Conservation (phyloP, 805 yeast species). For the Maudiozyma saulgeensis region DNA sequence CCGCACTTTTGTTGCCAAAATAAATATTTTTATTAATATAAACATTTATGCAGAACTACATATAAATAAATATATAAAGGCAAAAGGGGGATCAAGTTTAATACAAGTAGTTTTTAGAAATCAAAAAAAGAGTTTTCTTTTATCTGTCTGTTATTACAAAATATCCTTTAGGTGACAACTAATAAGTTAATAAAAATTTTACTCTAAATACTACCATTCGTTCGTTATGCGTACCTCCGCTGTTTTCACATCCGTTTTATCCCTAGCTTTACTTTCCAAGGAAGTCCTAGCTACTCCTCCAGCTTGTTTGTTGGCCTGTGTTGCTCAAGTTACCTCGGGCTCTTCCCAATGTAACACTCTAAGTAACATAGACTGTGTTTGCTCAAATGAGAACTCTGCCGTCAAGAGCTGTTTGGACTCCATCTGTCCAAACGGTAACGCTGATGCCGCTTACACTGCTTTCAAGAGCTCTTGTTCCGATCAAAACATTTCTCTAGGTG, state of each 20-base stretch:
- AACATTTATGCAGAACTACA: background rate
- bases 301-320: constrained; percentile 87
- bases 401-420: constrained; percentile 54
- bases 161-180: background rate
- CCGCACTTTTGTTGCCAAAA: background rate
- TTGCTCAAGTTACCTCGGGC: constrained; percentile 51
- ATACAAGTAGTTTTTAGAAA: background rate
- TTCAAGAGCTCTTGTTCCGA: constrained; percentile 47
- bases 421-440: constrained; percentile 58
- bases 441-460: constrained; percentile 48
- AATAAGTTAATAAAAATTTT: background rate
- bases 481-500: constrained; percentile 32
- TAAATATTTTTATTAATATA: background rate
- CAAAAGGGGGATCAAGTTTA: background rate
- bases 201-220: background rate
- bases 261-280: constrained; percentile 20
- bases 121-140: background rate
- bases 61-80: background rate
- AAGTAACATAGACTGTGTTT: constrained; percentile 60
- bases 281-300: constrained; percentile 67
- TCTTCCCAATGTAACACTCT: constrained; percentile 48
- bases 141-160: too few species aligned
- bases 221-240: constrained; percentile 20
- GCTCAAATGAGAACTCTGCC: constrained; percentile 44
- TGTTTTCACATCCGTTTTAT: constrained; percentile 20